Evolutionary conservation across 2,329 filamentous ascomycete genomes (phyloP).

Genomic region (Rhytidhysteron rufulum): DNA sequence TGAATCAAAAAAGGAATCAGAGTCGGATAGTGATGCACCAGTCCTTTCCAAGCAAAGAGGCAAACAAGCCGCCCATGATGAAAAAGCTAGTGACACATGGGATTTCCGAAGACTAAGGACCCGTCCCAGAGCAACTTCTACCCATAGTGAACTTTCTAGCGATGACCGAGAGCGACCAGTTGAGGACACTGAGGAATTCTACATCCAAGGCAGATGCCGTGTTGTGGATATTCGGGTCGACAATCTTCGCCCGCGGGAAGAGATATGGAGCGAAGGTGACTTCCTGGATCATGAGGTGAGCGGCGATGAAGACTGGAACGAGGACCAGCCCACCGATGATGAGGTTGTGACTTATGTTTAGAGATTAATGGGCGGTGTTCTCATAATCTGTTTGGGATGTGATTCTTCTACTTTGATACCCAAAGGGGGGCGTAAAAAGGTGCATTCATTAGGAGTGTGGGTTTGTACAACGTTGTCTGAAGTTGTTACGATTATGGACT

Average conservation of each 20-base stretch:
- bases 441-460: too few relatives aligned
- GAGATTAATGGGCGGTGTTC: constrained; percentile 23
- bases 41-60: constrained; percentile 10
- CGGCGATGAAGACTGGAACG: constrained; percentile 56
- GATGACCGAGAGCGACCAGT: constrained; percentile 14
- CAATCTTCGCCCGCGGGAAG: constrained; percentile 68
- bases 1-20: constrained; percentile 8
- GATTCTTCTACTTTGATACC: too few relatives aligned
- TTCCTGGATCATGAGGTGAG: constrained; percentile 63
- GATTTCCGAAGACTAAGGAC: constrained; percentile 25
- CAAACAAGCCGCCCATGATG: constrained; percentile 6
- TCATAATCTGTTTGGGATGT: too few relatives aligned
- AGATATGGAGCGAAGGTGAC: constrained; percentile 66
- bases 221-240: constrained; percentile 70
- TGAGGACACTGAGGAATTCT: constrained; percentile 10
- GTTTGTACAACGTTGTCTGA: too few relatives aligned
- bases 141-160: constrained; percentile 27
- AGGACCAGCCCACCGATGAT: constrained; percentile 45
- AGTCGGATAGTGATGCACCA: constrained; percentile 24
- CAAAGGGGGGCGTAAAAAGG: too few relatives aligned
- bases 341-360: too few relatives aligned
- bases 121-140: constrained; percentile 19
- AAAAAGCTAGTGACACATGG: constrained; percentile 24
- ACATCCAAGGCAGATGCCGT: constrained; percentile 66
- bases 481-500: too few relatives aligned